Evolutionary conservation across 2,329 filamentous ascomycete species (phyloP).

Genomic region (Ophiostoma montium): DNA sequence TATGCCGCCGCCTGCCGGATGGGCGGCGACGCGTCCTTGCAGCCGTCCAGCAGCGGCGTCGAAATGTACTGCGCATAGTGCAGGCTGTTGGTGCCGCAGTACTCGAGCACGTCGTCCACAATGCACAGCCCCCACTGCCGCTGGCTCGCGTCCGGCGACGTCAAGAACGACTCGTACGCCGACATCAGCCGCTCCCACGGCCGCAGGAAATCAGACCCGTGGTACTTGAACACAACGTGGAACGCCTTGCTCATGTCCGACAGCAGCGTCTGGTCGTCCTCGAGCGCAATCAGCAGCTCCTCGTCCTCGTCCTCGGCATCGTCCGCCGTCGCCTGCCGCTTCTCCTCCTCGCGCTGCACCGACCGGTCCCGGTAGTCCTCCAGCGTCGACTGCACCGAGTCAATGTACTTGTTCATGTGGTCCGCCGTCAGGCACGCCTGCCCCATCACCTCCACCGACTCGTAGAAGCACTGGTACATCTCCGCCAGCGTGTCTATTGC

Average conservation of each 20-base stretch:
- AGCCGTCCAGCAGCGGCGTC: constrained; percentile 72
- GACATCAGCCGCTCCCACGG: constrained; percentile 75
- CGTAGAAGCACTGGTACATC: constrained; percentile 99
- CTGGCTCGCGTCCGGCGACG: constrained; percentile 71
- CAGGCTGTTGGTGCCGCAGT: constrained; percentile 81
- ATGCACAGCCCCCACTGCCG: constrained; percentile 99
- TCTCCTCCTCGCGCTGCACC: constrained; percentile 68
- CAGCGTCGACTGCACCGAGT: constrained; percentile 69
- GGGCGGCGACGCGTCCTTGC: constrained; percentile 65
- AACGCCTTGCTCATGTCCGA: constrained; percentile 99
- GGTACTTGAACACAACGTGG: constrained; percentile 97
- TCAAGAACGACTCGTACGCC: constrained; percentile 77
- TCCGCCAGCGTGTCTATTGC: constrained; percentile 92
- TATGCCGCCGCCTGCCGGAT: constrained; percentile 95
- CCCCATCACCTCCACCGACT: constrained; percentile 87
- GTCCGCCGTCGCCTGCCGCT: constrained; percentile 56
- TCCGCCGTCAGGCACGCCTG: constrained; percentile 63
- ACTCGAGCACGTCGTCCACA: constrained; percentile 95
- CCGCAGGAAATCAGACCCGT: constrained; percentile 69
- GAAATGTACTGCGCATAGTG: constrained; percentile 77
- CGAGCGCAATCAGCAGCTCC: constrained; percentile 77
- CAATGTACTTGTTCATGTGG: constrained; percentile 80
- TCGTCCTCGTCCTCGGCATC: constrained; percentile 82
- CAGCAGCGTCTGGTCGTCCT: constrained; percentile 90
- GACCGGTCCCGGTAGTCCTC: constrained; percentile 90